Conservation (phyloP, 176 grass and related monocot genomes). For the Raddia distichophylla region DNA sequence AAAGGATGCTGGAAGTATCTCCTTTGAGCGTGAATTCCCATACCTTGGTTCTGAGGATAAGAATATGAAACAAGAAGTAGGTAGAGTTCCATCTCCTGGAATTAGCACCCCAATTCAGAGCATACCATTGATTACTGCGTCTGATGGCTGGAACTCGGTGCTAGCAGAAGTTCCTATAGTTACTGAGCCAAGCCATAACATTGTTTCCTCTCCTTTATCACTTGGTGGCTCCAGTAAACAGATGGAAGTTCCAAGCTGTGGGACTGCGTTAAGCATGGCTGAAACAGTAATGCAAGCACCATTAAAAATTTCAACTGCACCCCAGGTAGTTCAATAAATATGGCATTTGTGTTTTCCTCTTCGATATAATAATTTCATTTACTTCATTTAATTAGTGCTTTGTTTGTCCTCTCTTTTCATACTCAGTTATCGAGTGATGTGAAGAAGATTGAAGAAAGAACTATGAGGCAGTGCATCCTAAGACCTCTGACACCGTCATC, state of each 20-base stretch:
- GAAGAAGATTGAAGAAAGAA: slow-evolving; percentile 75
- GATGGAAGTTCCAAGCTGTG: slow-evolving; percentile 33
- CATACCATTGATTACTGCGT: slow-evolving; percentile 41
- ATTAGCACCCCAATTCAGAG: slow-evolving; percentile 69
- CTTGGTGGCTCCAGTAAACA: slow-evolving; percentile 38
- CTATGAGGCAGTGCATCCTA: slow-evolving; percentile 63
- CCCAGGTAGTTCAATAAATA: slow-evolving; percentile 52
- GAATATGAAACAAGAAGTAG: slow-evolving; percentile 54
- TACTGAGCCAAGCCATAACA: slow-evolving; percentile 43
- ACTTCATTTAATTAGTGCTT: slow-evolving; percentile 11
- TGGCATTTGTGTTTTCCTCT: slow-evolving; percentile 4
- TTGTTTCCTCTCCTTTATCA: slow-evolving; percentile 28
- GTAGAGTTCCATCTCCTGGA: slow-evolving; percentile 63
- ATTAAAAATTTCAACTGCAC: slow-evolving; percentile 55
- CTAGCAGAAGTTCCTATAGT: slow-evolving; percentile 64
- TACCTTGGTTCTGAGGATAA: slow-evolving; percentile 67
- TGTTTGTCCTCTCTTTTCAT: slow-evolving; percentile 8
- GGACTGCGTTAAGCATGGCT: slow-evolving; percentile 63
- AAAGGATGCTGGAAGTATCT: slow-evolving; percentile 39
- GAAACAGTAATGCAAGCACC: slow-evolving; percentile 72
- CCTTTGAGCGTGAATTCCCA: slow-evolving; percentile 78
- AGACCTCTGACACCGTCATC: slow-evolving; percentile 71
- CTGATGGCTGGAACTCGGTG: slow-evolving; percentile 59
- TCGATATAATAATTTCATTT: background rate
- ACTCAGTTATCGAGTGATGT: slow-evolving; percentile 55